Evolutionary conservation across 1,284 basidiomycete genomes (phyloP).

Genomic region (Trichosporon faecale): DNA sequence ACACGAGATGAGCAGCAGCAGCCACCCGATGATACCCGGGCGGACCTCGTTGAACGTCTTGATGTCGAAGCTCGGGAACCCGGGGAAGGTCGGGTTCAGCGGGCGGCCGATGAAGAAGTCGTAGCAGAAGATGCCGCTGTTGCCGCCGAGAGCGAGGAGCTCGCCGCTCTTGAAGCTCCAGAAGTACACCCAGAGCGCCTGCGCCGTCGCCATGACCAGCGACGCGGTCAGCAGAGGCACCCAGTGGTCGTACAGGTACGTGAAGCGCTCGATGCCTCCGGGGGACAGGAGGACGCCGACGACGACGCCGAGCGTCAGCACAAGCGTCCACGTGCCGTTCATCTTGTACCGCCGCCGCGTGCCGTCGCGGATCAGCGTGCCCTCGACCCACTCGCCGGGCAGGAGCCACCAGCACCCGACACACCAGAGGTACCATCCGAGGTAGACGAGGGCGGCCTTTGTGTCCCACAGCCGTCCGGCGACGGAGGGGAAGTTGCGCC

Average conservation of each 20-base stretch:
- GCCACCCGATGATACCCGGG: conserved; percentile 94
- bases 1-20: conserved; percentile 85
- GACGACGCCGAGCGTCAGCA: conserved; percentile 70
- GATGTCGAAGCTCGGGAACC: conserved; percentile 71
- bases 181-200: conserved; percentile 71
- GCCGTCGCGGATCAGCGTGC: conserved; percentile 74
- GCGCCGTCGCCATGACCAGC: conserved; percentile 70
- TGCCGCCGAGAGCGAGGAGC: conserved; percentile 86
- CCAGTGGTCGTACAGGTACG: conserved; percentile 90
- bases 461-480: conserved; percentile 68
- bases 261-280: conserved; percentile 74
- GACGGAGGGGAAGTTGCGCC: conserved; percentile 28
- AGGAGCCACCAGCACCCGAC: conserved; percentile 77
- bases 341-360: conserved; percentile 82
- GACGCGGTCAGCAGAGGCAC: conserved; percentile 82
- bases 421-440: conserved; percentile 86
- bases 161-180: conserved; percentile 63
- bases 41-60: conserved; percentile 97
- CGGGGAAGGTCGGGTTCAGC: conserved; percentile 71
- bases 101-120: conserved; percentile 98
- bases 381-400: conserved; percentile 82
- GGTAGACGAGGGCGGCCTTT: conserved; percentile 70
- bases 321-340: conserved; percentile 90
- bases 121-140: conserved; percentile 82
- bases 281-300: conserved; percentile 63